A percentile compares a stretch with the other conserved stretches of the same genome.
Evolutionary conservation across 306 rosid genomes (phyloP).

Genomic region (Pyrus bretschneideri): DNA sequence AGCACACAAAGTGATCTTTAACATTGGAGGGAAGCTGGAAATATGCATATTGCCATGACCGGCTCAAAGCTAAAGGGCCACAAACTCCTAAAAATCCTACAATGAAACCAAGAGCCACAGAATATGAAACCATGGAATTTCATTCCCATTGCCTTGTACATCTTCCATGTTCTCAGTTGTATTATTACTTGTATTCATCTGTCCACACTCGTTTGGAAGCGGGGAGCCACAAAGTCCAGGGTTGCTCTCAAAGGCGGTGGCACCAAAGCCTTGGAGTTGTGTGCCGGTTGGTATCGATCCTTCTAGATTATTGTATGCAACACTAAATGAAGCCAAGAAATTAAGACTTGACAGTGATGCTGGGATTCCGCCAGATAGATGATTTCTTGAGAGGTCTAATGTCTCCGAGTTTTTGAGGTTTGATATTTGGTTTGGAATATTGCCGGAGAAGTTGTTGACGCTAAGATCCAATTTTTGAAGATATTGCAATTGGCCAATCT

Average conservation of each 20-base stretch:
- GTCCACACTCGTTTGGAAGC: background rate
- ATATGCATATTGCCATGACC: background rate
- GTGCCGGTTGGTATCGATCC: background rate
- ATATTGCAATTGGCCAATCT: background rate
- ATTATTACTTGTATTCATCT: background rate
- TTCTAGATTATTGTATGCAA: background rate
- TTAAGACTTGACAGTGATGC: background rate
- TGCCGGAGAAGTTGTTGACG: background rate
- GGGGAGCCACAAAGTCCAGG: background rate
- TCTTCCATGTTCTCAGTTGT: background rate
- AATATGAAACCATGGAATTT: background rate
- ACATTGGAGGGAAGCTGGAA: background rate
- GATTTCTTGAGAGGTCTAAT: background rate
- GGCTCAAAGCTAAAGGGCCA: background rate
- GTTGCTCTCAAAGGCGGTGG: background rate
- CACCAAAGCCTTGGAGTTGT: background rate
- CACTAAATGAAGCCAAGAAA: background rate
- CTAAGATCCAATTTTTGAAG: background rate
- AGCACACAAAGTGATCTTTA: background rate
- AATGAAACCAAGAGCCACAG: background rate
- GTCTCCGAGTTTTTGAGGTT: background rate
- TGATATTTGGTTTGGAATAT: background rate
- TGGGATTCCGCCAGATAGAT: background rate
- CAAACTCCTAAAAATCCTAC: slow-evolving; percentile 1
- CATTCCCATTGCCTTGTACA: background rate